Percentiles rank a stretch among this genome's conserved stretches.
Evolutionary conservation across 2,329 filamentous ascomycete genomes (phyloP).

Genomic region (Plenodomus biglobosus): DNA sequence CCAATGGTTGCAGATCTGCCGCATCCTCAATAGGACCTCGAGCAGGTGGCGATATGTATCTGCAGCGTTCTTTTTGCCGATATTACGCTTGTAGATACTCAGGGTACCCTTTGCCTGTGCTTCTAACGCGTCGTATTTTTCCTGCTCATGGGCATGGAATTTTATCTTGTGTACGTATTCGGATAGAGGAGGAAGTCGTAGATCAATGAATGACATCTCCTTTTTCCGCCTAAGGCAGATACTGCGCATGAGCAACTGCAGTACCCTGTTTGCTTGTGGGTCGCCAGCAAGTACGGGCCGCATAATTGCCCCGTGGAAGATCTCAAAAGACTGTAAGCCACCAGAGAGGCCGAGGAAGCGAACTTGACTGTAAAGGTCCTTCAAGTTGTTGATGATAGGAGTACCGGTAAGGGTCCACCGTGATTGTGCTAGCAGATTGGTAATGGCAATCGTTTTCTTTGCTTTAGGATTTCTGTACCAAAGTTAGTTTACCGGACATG

Average conservation of each 20-base stretch:
- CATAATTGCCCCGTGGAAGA: conserved; percentile 74
- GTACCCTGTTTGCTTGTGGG: conserved; percentile 60
- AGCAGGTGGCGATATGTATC: conserved; percentile 70
- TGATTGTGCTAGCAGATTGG: conserved; percentile 66
- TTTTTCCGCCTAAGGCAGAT: conserved; percentile 81
- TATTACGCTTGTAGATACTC: conserved; percentile 57
- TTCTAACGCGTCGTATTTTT: conserved; percentile 72
- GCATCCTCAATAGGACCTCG: conserved; percentile 77
- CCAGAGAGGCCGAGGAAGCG: conserved; percentile 76
- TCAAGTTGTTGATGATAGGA: conserved; percentile 79
- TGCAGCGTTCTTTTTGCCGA: conserved; percentile 46
- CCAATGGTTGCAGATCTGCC: conserved; percentile 90
- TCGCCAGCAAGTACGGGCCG: conserved; percentile 65
- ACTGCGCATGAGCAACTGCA: conserved; percentile 77
- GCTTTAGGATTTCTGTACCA: conserved; percentile 72
- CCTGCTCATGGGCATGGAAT: conserved; percentile 71
- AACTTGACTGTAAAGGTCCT: conserved; percentile 77
- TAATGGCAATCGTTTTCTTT: conserved; percentile 70
- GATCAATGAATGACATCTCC: conserved; percentile 83
- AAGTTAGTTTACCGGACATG: not conserved
- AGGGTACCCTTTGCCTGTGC: conserved; percentile 74
- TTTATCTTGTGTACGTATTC: conserved; percentile 76
- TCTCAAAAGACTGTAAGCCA: conserved; percentile 69
- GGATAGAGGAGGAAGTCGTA: conserved; percentile 74
- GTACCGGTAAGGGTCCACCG: conserved; percentile 66